Evolutionary conservation across 169 alveolate genomes (phyloP), one percentile per base, ranked within the genome.

Genomic region (Plasmodium berghei): DNA sequence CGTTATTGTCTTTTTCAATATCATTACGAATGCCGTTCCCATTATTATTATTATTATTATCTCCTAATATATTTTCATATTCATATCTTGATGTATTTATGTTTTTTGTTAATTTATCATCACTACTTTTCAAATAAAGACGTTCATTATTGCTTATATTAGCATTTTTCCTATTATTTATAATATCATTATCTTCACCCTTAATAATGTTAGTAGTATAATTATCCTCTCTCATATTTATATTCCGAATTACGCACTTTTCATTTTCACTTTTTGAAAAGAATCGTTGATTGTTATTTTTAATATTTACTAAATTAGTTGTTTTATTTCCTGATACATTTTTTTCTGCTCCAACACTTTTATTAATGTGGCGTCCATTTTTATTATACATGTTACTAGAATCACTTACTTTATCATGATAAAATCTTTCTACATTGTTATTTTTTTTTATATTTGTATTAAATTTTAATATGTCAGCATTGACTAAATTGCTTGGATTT

Each of bases 231-330:
- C 28, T 9, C 34, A n/a, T 58, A 2, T 58, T 5, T 9, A 8
- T 3, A 12, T 52, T 52, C 22, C 42, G 42, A 34, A 34, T 34
- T 34, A 34, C 42, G 3, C 5, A 34, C 0, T 34, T 34, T 4
- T 14, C 18, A 16, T 9, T 12, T 46, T 67, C 74, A 67, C 26
- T 42, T 67, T 67, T 67, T 40, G 58, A 18, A 67, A 67, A 18
- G 9, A 16, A 1, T 3, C 40, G 5, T 18, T 16, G 42, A 6
- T 16, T 9, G 0, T 62, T 62, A 45, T 67, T 22, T 2, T 67
- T 67, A 22, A 18, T 42, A 18, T 62, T 16, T 67, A 46, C 59
- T 16, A 67, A 42, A 67, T 67, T 42, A 5, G 59, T 46, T 9
- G 22, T 40, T 20, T 45, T 67, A 45, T 20, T 67, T 6, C 46